These are phyloP conservation scores for Suillus cothurnatus DNA, from an alignment of 768 basidiomycete genomes.

Conservation along the genomic window DNA sequence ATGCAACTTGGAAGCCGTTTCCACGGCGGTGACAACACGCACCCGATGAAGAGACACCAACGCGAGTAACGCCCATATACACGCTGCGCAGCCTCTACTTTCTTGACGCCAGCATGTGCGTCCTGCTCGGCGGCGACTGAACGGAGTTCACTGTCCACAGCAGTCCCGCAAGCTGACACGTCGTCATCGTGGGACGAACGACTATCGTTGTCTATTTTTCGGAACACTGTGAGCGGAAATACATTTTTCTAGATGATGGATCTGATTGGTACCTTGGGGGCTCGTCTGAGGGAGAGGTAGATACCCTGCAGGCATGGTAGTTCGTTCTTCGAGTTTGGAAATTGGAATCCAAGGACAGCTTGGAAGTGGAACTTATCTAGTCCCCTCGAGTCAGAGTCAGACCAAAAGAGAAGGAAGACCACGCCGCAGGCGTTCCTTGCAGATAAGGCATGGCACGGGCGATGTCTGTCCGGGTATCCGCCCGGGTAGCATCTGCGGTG, in stretches of 20 bases:
- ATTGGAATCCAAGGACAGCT: no score
- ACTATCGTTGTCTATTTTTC: conserved; percentile 10
- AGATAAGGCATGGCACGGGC: no score
- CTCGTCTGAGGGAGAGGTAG: conserved; percentile 15
- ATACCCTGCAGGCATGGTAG: conserved; percentile 21
- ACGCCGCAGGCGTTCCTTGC: no score
- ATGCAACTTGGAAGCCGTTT: background rate
- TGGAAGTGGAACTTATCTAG: no score
- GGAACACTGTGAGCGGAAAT: conserved; percentile 5
- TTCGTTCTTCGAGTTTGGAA: background rate
- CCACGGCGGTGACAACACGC: conserved; percentile 5
- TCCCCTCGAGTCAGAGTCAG: no score
- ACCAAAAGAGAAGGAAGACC: no score
- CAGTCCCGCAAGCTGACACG: background rate
- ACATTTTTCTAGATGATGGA: background rate
- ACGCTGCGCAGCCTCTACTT: conserved; percentile 52
- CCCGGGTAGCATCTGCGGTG: no score
- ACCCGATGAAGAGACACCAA: conserved; percentile 66
- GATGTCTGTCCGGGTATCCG: no score
- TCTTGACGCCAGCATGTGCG: conserved; percentile 44
- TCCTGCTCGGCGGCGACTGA: conserved; percentile 22
- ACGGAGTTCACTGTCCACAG: background rate
- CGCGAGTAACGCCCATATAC: conserved; percentile 56
- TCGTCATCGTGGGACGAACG: background rate
- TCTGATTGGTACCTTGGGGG: conserved; percentile 17